These are phyloP conservation scores for Phytopythium chamaehyphon DNA, from an alignment of 352 stramenopile genomes.

Conservation along the genomic window DNA sequence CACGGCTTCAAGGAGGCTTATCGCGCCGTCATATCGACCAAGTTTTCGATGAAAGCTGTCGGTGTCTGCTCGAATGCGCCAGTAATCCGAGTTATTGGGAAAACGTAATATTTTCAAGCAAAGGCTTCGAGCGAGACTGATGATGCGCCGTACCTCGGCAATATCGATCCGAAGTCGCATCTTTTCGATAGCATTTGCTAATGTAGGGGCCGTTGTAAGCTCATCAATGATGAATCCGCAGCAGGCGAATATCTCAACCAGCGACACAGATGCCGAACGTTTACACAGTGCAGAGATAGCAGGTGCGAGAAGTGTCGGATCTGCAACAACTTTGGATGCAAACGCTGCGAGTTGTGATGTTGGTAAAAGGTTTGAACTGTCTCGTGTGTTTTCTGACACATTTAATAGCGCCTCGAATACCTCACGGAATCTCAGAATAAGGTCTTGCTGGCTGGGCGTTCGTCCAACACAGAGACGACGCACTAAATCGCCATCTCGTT, in stretches of 20 bases:
- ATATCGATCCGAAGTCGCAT: constrained; percentile 47
- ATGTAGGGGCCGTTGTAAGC: constrained; percentile 42
- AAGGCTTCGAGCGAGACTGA: constrained; percentile 43
- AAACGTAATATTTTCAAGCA: constrained; percentile 69
- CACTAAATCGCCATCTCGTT: constrained; percentile 52
- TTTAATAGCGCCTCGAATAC: constrained; percentile 43
- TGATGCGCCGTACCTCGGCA: constrained; percentile 45
- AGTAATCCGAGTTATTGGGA: constrained; percentile 71
- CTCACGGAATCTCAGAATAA: constrained; percentile 63
- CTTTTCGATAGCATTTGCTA: constrained; percentile 51
- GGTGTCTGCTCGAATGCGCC: constrained; percentile 53
- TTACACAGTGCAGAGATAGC: constrained; percentile 38
- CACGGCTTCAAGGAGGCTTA: constrained; percentile 45
- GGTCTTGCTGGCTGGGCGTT: constrained; percentile 46
- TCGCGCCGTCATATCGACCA: constrained; percentile 54
- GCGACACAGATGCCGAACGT: constrained; percentile 39
- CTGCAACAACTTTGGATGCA: constrained; percentile 31
- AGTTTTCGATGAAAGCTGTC: constrained; percentile 58
- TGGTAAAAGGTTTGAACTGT: constrained; percentile 16
- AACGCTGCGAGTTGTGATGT: constrained; percentile 45
- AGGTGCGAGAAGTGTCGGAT: constrained; percentile 36
- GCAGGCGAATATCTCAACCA: constrained; percentile 53
- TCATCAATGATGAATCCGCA: constrained; percentile 75
- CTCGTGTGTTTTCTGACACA: constrained; percentile 9
- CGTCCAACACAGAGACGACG: constrained; percentile 50